These are phyloP conservation scores for Xylaria scruposa DNA, from an alignment of 495 filamentous ascomycete genomes.

Conservation along the genomic window DNA sequence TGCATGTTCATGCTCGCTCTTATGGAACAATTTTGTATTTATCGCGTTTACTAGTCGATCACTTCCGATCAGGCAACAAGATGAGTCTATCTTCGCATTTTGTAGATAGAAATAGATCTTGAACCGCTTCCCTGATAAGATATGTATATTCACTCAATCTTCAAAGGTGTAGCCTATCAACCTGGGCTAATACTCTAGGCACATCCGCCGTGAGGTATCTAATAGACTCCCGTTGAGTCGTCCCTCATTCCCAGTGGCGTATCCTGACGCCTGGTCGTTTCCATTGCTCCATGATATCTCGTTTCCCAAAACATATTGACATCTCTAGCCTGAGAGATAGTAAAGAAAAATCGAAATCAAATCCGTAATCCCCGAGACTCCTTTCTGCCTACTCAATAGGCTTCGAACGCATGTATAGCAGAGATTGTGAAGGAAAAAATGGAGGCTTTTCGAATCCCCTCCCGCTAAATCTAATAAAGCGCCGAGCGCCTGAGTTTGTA, in stretches of 20 bases:
- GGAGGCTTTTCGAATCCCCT: neutral
- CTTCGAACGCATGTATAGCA: neutral
- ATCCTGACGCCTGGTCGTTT: neutral
- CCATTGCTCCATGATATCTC: neutral
- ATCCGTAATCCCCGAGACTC: neutral
- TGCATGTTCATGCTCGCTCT: neutral
- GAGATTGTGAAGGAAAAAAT: neutral
- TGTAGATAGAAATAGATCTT: neutral
- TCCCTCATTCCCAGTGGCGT: neutral
- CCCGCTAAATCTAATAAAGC: neutral
- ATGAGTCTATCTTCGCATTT: neutral
- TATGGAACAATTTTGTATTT: neutral
- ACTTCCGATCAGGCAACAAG: neutral
- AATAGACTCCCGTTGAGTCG: neutral
- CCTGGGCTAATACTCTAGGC: neutral
- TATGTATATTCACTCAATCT: neutral
- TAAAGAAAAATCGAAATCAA: neutral
- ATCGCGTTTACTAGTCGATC: neutral
- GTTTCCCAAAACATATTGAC: neutral
- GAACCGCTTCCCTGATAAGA: neutral
- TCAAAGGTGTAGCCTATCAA: neutral
- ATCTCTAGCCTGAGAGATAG: neutral
- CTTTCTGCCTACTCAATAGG: slow-evolving; percentile 1
- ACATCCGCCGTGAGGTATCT: neutral
- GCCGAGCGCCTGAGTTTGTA: slow-evolving; percentile 4